phyloP scores from a whole-genome alignment of 495 filamentous ascomycete species.

The Aspergillus asperescens region DNA sequence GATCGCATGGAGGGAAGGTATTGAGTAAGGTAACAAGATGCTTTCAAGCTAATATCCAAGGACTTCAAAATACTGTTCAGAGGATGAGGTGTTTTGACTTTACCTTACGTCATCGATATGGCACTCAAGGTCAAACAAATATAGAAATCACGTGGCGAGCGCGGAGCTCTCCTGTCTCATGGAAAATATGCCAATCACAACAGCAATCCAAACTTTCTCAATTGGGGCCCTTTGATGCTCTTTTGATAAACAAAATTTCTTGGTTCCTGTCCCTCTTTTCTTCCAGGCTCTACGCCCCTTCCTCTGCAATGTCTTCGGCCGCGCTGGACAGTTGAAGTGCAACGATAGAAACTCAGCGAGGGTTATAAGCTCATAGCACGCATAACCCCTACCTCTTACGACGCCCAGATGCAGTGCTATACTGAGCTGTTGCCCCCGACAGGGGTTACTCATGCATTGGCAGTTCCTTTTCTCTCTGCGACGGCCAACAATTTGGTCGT shows the following conservation, averaged over 20 bases:
- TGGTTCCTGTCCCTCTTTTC: neutral
- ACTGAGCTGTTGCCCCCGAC: slow-evolving; percentile 88
- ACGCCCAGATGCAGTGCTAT: slow-evolving; percentile 65
- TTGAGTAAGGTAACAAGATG: too few relatives aligned
- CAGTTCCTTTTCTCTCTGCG: slow-evolving; percentile 67
- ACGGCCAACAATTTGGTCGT: slow-evolving; percentile 79
- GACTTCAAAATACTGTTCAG: too few relatives aligned
- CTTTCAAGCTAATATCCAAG: too few relatives aligned
- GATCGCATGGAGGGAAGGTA: slow-evolving; percentile 13
- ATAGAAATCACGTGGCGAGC: neutral
- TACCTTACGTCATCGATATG: slow-evolving; percentile 23
- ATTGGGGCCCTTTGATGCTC: neutral
- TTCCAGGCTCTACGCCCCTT: neutral
- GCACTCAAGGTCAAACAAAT: neutral
- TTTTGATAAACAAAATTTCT: neutral
- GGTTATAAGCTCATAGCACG: slow-evolving; percentile 14
- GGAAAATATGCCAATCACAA: neutral
- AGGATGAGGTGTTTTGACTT: neutral
- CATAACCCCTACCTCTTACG: neutral
- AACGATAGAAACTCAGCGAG: slow-evolving; percentile 1
- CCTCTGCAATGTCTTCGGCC: slow-evolving; percentile 12
- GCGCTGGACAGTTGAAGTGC: slow-evolving; percentile 14
- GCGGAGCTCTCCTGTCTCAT: neutral
- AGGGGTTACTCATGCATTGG: slow-evolving; percentile 83
- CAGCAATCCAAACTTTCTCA: neutral